Percentiles rank a stretch among this genome's conserved stretches.
Evolutionary conservation across 1,284 basidiomycete genomes (phyloP).

Genomic region (Pseudozyma pruni): DNA sequence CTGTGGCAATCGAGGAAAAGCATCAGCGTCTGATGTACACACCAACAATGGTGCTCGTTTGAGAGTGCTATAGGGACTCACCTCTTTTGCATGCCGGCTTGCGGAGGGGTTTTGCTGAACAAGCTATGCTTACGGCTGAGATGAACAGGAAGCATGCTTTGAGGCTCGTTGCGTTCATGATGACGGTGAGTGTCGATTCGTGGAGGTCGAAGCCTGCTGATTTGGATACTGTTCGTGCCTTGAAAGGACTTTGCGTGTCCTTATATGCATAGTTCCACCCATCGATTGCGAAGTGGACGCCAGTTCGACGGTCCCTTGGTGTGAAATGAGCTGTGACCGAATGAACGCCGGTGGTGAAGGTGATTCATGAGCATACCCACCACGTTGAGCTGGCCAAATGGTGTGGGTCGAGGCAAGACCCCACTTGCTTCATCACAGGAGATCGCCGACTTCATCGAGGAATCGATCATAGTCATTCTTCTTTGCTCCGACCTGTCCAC

Average conservation of each 20-base stretch:
- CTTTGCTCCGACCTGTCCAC: neutral
- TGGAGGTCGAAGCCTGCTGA: too few species aligned
- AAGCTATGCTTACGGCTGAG: neutral
- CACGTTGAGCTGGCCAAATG: conserved; percentile 5
- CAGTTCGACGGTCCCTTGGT: neutral
- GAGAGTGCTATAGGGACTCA: too few species aligned
- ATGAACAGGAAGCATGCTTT: neutral
- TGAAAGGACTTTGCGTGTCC: neutral
- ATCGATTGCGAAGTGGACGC: neutral
- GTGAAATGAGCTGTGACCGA: neutral
- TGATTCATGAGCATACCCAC: conserved; percentile 5
- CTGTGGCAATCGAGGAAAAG: neutral
- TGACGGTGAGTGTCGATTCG: neutral
- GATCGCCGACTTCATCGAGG: conserved; percentile 41
- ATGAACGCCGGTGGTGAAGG: conserved; percentile 1
- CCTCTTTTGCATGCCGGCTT: neutral
- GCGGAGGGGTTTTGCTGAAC: neutral
- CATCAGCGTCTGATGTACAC: too few species aligned
- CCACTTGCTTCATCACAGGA: conserved; percentile 18
- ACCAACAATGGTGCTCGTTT: too few species aligned
- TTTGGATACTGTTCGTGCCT: too few species aligned
- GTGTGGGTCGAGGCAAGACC: neutral
- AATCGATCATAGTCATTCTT: conserved; percentile 44
- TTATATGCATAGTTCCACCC: conserved; percentile 1
- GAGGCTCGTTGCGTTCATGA: neutral